These are phyloP conservation scores for Carallia pectinifolia DNA, from an alignment of 345 rosid species.

Conservation along the genomic window DNA sequence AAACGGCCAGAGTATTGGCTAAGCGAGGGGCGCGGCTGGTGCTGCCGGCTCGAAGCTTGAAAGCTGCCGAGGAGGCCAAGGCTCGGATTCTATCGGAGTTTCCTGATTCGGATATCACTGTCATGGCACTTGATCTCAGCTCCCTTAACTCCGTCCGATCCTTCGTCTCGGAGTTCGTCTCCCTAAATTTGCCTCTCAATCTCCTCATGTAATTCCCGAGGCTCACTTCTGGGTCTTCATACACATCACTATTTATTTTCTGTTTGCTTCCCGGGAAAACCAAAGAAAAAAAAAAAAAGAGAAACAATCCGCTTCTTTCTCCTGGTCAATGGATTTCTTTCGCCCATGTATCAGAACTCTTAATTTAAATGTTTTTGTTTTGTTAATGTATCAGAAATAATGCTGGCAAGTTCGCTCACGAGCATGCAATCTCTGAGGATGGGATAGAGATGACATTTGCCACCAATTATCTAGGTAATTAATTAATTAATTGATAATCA, in stretches of 20 bases:
- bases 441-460: conserved; percentile 99
- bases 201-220: conserved; percentile 65
- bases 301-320: too few species aligned
- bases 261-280: conserved; percentile 30
- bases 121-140: conserved; percentile 90
- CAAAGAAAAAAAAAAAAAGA: not conserved
- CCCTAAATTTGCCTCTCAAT: conserved; percentile 72
- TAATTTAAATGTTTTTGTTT: not conserved
- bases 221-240: not conserved
- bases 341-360: too few species aligned
- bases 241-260: not conserved
- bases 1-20: conserved; percentile 84
- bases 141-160: conserved; percentile 67
- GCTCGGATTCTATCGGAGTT: conserved; percentile 68
- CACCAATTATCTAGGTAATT: conserved; percentile 82
- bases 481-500: not conserved
- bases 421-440: conserved; percentile 89
- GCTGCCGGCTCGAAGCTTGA: conserved; percentile 74
- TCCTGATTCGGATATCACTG: conserved; percentile 61
- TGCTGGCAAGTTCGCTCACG: conserved; percentile 85
- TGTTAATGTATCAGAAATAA: conserved; percentile 62
- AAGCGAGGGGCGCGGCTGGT: conserved; percentile 79
- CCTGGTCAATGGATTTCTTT: too few species aligned
- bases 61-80: conserved; percentile 80
- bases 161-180: conserved; percentile 68